A percentile compares a stretch with the other conserved stretches of the same genome.
Evolutionary conservation across 768 basidiomycete genomes (phyloP).

Genomic region (Mycena albidolilacea): DNA sequence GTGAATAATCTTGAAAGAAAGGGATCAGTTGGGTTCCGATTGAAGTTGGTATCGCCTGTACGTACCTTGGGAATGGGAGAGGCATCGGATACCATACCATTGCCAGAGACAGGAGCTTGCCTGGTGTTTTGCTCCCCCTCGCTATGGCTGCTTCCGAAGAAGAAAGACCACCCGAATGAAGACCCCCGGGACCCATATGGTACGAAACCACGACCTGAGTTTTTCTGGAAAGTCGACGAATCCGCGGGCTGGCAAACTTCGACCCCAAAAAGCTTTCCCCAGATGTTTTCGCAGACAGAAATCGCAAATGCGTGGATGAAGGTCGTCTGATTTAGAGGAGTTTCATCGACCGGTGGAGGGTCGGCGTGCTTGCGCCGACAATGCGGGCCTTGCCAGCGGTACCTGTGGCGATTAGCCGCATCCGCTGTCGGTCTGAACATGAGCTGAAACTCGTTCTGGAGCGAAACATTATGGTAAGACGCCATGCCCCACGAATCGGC

Average conservation of each 20-base stretch:
- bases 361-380: background rate
- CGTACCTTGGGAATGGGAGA: background rate
- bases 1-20: background rate
- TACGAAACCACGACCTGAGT: background rate
- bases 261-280: constrained; percentile 8
- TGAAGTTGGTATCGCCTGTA: background rate
- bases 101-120: background rate
- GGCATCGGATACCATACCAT: background rate
- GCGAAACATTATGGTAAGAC: constrained; percentile 27
- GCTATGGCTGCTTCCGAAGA: background rate
- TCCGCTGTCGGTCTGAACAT: constrained; percentile 9
- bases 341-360: background rate
- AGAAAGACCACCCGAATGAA: background rate
- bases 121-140: background rate
- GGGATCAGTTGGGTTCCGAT: background rate
- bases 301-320: constrained; percentile 28
- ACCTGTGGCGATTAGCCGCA: background rate
- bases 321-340: constrained; percentile 9
- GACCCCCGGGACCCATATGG: background rate
- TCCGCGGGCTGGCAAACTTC: constrained; percentile 4
- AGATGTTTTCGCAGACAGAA: constrained; percentile 9
- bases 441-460: constrained; percentile 1
- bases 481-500: constrained; percentile 39
- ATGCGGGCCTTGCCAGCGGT: background rate
- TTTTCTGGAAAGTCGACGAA: background rate